A percentile compares a stretch with the other conserved stretches of the same genome.
Conservation (phyloP, 2,329 filamentous ascomycete genomes). For the Ceratocystis huliohia region DNA sequence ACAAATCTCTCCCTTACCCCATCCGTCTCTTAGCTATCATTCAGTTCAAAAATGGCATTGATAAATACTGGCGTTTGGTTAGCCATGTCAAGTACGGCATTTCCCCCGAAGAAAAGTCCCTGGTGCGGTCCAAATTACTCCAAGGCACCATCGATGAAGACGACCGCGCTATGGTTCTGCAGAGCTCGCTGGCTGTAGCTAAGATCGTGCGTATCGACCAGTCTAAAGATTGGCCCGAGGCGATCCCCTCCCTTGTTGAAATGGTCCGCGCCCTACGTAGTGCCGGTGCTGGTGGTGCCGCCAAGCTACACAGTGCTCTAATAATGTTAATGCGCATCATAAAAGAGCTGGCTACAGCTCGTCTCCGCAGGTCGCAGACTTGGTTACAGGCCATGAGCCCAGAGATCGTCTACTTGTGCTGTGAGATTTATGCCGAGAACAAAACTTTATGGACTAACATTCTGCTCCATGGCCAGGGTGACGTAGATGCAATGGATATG, state of each 20-base stretch:
- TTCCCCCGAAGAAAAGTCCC: constrained; percentile 59
- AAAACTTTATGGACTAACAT: constrained; percentile 55
- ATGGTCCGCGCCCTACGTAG: constrained; percentile 46
- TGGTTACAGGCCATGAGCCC: constrained; percentile 67
- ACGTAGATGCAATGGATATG: constrained; percentile 45
- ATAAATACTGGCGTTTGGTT: constrained; percentile 77
- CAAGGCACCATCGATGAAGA: constrained; percentile 66
- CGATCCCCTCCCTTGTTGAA: constrained; percentile 47
- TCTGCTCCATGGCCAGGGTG: constrained; percentile 44
- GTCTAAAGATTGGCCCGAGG: constrained; percentile 67
- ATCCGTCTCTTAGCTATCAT: constrained; percentile 84
- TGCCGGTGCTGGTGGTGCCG: constrained; percentile 29
- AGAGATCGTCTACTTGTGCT: constrained; percentile 70
- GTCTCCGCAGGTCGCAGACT: constrained; percentile 60
- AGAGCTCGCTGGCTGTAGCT: constrained; percentile 76
- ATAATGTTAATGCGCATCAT: constrained; percentile 71
- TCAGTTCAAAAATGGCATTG: constrained; percentile 91
- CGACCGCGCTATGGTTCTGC: constrained; percentile 62
- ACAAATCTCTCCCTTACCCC: constrained; percentile 61
- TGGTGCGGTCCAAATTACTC: constrained; percentile 63
- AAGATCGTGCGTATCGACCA: constrained; percentile 87
- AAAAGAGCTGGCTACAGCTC: constrained; percentile 77
- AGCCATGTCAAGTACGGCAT: constrained; percentile 47
- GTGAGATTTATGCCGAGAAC: constrained; percentile 63
- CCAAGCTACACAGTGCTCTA: constrained; percentile 54